Evolutionary conservation across 2,329 filamentous ascomycete species (phyloP).

Genomic region (Diatrype stigma): DNA sequence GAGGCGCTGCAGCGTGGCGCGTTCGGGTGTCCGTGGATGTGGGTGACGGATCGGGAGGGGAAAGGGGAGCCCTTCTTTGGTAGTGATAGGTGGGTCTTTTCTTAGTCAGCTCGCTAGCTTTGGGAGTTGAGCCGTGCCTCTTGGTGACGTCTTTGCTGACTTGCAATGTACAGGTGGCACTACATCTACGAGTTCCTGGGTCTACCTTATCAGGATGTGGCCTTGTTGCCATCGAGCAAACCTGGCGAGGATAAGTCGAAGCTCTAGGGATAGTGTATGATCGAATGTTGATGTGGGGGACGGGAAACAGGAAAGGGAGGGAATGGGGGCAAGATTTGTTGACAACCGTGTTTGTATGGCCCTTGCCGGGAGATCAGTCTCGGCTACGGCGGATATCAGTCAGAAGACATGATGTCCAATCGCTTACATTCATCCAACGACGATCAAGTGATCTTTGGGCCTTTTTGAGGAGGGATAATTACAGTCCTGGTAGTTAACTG

Average conservation of each 20-base stretch:
- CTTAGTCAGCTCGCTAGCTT: neutral
- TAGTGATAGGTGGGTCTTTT: slow-evolving; percentile 56
- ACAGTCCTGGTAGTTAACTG: too few relatives aligned
- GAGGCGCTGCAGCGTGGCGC: slow-evolving; percentile 61
- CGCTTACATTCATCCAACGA: too few relatives aligned
- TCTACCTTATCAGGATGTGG: slow-evolving; percentile 54
- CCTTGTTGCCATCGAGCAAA: slow-evolving; percentile 30
- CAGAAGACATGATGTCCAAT: too few relatives aligned
- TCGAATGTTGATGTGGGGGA: too few relatives aligned
- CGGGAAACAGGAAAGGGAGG: too few relatives aligned
- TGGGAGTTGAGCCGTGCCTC: neutral
- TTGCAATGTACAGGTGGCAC: slow-evolving; percentile 47
- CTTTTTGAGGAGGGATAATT: too few relatives aligned
- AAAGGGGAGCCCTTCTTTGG: slow-evolving; percentile 69
- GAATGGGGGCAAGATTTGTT: too few relatives aligned
- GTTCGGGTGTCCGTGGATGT: slow-evolving; percentile 75
- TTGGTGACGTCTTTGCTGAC: neutral
- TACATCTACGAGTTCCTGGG: slow-evolving; percentile 65
- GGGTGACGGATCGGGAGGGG: slow-evolving; percentile 57
- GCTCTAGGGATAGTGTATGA: slow-evolving; percentile 14
- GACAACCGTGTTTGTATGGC: too few relatives aligned
- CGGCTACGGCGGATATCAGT: too few relatives aligned
- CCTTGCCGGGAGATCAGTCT: too few relatives aligned
- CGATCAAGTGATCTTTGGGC: too few relatives aligned
- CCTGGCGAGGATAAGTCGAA: slow-evolving; percentile 26